phyloP scores from a whole-genome alignment of 768 basidiomycete species.

The Leucosporidium scottii region DNA sequence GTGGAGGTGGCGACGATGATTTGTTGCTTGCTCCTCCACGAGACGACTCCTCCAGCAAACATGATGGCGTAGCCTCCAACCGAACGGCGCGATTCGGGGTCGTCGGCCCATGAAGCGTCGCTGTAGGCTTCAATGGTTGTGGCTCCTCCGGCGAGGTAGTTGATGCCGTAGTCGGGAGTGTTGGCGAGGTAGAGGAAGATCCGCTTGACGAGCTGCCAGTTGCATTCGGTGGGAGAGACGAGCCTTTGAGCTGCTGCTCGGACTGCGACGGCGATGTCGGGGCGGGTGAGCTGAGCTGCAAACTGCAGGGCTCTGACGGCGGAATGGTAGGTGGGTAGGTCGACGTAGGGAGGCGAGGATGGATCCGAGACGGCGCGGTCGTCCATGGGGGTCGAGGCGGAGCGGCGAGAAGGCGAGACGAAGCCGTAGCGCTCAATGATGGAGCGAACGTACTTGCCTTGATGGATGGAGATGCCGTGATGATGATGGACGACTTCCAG shows the following conservation, averaged over 20 bases:
- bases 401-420: conserved; percentile 38
- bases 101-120: not conserved
- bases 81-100: not conserved
- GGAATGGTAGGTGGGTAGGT: no score
- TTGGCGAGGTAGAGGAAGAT: conserved; percentile 46
- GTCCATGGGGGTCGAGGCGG: not conserved
- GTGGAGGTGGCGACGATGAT: conserved; percentile 44
- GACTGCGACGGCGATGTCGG: not conserved
- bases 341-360: conserved; percentile 33
- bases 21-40: conserved; percentile 48
- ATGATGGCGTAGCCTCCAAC: not conserved
- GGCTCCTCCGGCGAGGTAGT: conserved; percentile 41
- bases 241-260: not conserved
- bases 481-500: not conserved
- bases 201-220: conserved; percentile 37
- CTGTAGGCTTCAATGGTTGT: not conserved
- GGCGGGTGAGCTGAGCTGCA: not conserved
- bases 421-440: conserved; percentile 30
- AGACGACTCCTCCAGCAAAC: conserved; percentile 42
- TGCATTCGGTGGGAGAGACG: not conserved
- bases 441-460: not conserved
- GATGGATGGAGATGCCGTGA: conserved; percentile 29
- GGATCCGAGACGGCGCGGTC: not conserved
- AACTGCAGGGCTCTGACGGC: not conserved
- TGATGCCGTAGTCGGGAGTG: conserved; percentile 30